Percentiles rank a stretch among this genome's conserved stretches.
Evolutionary conservation across 2,329 filamentous ascomycete genomes (phyloP).

Genomic region (Annulohypoxylon truncatum): DNA sequence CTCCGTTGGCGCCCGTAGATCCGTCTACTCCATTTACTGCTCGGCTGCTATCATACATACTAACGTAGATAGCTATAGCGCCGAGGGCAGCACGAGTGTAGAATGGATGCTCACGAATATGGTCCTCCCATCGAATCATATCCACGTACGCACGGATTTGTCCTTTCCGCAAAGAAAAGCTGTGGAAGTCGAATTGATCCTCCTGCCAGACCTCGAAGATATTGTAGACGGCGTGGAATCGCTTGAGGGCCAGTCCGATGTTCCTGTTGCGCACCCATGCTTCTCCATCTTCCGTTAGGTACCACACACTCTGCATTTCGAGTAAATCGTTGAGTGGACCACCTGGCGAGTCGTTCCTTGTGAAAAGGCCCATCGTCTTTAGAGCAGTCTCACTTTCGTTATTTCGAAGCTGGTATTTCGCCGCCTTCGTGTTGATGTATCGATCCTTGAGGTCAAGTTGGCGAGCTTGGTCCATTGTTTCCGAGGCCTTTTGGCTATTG

Average conservation of each 20-base stretch:
- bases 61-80: slow-evolving; percentile 83
- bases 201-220: slow-evolving; percentile 99
- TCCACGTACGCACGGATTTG: slow-evolving; percentile 95
- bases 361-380: slow-evolving; percentile 93
- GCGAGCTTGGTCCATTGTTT: slow-evolving; percentile 89
- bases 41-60: slow-evolving; percentile 80
- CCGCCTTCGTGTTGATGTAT: slow-evolving; percentile 98
- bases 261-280: slow-evolving; percentile 86
- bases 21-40: slow-evolving; percentile 73
- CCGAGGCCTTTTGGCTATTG: slow-evolving; percentile 80
- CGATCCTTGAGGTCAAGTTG: slow-evolving; percentile 89
- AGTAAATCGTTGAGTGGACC: slow-evolving; percentile 90
- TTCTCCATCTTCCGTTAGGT: slow-evolving; percentile 92
- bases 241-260: slow-evolving; percentile 86
- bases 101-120: slow-evolving; percentile 90
- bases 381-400: slow-evolving; percentile 88
- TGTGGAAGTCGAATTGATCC: slow-evolving; percentile 99
- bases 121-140: slow-evolving; percentile 97
- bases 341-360: slow-evolving; percentile 86
- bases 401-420: slow-evolving; percentile 95
- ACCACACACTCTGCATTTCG: slow-evolving; percentile 99
- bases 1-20: slow-evolving; percentile 56
- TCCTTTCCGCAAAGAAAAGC: slow-evolving; percentile 95
- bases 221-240: slow-evolving; percentile 87
- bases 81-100: slow-evolving; percentile 85